phyloP scores from a whole-genome alignment of 768 basidiomycete genomes.

The Amyloporia xantha region DNA sequence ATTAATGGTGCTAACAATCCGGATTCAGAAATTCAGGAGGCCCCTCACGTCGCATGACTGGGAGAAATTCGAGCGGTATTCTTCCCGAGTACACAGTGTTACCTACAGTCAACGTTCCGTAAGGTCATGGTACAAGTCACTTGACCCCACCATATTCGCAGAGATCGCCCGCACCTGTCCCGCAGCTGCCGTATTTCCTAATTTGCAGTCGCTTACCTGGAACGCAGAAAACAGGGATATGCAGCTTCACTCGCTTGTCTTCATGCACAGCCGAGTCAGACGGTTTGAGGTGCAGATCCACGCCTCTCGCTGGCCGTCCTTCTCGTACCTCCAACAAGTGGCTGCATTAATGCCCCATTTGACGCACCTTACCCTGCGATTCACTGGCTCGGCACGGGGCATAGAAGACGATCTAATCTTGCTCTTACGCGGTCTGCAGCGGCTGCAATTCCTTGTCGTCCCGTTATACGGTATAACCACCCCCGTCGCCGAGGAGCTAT shows the following conservation, averaged over 20 bases:
- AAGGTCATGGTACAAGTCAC: conserved; percentile 6
- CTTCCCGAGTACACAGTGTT: conserved; percentile 18
- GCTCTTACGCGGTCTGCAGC: conserved; percentile 34
- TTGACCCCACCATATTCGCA: conserved; percentile 31
- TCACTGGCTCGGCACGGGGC: conserved; percentile 29
- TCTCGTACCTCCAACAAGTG: conserved; percentile 27
- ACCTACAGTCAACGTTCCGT: conserved; percentile 16
- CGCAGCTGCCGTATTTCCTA: conserved; percentile 46
- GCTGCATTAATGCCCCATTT: conserved; percentile 41
- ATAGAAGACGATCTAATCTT: conserved; percentile 35
- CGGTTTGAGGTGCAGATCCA: conserved; percentile 22
- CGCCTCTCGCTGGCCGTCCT: conserved; percentile 15
- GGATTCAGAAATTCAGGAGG: conserved; percentile 20
- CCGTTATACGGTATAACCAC: conserved; percentile 49
- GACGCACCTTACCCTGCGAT: conserved; percentile 38
- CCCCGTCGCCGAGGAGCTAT: conserved; percentile 36
- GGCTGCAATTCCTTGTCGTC: conserved; percentile 40
- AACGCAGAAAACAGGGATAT: conserved; percentile 13
- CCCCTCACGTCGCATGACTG: conserved; percentile 44
- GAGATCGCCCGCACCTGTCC: conserved; percentile 50
- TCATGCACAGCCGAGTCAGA: conserved; percentile 49
- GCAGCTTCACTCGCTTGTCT: conserved; percentile 35
- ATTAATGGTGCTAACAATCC: background rate
- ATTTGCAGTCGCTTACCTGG: conserved; percentile 48
- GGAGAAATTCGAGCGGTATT: conserved; percentile 47